These are phyloP conservation scores for Lactarius tabidus DNA, from an alignment of 768 basidiomycete genomes.

Conservation along the genomic window DNA sequence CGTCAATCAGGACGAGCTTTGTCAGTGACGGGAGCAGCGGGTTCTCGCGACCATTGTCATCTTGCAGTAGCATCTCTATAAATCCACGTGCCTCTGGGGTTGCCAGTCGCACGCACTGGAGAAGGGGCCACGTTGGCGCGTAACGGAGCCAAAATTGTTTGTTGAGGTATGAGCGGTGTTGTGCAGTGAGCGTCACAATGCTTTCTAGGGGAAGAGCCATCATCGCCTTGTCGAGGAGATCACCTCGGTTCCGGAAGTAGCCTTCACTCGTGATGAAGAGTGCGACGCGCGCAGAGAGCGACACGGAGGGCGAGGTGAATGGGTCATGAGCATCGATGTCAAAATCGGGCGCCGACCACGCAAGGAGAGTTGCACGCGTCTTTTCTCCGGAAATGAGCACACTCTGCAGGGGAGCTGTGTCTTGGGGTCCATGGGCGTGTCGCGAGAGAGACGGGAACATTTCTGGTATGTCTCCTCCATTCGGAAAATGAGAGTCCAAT, in stretches of 20 bases:
- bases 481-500: not conserved
- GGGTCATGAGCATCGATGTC: not conserved
- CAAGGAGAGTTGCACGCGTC: not conserved
- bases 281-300: not conserved
- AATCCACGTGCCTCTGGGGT: too few relatives aligned
- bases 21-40: too few relatives aligned
- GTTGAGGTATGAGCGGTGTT: not conserved
- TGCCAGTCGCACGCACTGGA: too few relatives aligned
- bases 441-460: slow-evolving; percentile 1
- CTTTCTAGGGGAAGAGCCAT: too few relatives aligned
- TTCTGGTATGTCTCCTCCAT: not conserved
- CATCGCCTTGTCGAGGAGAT: not conserved
- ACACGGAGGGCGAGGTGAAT: too few relatives aligned
- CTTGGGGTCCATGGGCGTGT: slow-evolving; percentile 8
- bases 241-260: too few relatives aligned
- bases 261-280: not conserved
- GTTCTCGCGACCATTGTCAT: too few relatives aligned
- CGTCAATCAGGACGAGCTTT: too few relatives aligned
- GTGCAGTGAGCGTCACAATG: not conserved
- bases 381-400: not conserved
- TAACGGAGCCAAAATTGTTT: too few relatives aligned
- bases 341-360: slow-evolving; percentile 2
- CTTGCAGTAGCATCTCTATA: too few relatives aligned
- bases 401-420: slow-evolving; percentile 3
- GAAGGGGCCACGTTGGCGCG: too few relatives aligned